Base-by-base conservation (phyloP, 2,329 filamentous ascomycete genomes). In the Plectosphaerella sp. region DNA sequence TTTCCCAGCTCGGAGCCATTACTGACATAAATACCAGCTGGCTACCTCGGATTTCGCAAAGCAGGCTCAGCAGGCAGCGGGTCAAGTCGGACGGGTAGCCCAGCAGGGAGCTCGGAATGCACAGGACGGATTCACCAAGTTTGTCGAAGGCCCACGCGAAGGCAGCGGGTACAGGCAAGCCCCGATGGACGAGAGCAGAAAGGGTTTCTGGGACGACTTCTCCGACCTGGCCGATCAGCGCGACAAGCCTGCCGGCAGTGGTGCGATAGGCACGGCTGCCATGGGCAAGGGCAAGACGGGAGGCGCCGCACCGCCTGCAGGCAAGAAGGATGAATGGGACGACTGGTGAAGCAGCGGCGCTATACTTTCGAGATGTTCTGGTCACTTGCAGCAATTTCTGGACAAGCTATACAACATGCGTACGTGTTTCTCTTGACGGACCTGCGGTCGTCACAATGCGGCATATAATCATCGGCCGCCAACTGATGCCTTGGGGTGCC, bases 191-290 rank as follows among this genome's bases (percentile, higher is more conserved):
- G 77, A 75, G 78, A 87, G 68, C 80, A 88, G 86, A 70, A 87
- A 87, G 66, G 87, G 89, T 59, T 96, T 96, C 71, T 97, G 92
- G 92, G 92, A 96, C 66, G 87, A 88, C 60, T 96, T 97, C 70
- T 87, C 91, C 0, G 83, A 80, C 25, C 69, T 87, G 24, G 87
- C 84, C 0, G 80, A 87, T 71, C 75, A 81, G 53, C 70, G 72
- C 58, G 65, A 65, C 41, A 52, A 52, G 33, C 42, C 52, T 15
- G 64, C 64, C 12, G 66, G 64, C 43, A 69, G 71, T 52, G 80
- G 72, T 60, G 72, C 80, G 3, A 80, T 84, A 55, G 81, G 81
- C 33, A 84, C 81, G 18, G 74, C 78, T 53, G 80, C 80, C 18
- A 83, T 84, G 78, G 77, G 78, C 35, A 81, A 78, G 70, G 70